Percentiles rank a stretch among this genome's conserved stretches.
Evolutionary conservation across 2,329 filamentous ascomycete species (phyloP).

Genomic region (Cryphonectria japonica): DNA sequence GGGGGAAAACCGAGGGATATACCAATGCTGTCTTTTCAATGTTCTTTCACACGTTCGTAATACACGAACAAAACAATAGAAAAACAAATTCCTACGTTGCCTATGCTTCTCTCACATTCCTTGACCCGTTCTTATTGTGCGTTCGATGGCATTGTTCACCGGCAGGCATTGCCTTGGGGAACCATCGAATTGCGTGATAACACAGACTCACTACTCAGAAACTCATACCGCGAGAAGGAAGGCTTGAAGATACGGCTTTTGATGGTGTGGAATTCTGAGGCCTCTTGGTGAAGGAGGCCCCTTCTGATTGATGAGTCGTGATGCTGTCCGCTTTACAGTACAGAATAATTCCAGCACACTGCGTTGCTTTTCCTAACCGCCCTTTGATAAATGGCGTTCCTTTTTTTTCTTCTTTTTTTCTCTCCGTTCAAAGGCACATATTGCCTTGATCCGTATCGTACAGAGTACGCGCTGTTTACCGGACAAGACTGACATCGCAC

Average conservation of each 20-base stretch:
- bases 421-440: not conserved
- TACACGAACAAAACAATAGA: not conserved
- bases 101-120: not conserved
- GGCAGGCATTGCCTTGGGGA: no score
- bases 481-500: not conserved
- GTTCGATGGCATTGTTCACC: not conserved
- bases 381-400: conserved; percentile 12
- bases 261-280: conserved; percentile 10
- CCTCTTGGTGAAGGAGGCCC: not conserved
- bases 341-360: not conserved
- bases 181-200: not conserved
- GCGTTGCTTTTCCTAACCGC: conserved; percentile 8
- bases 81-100: not conserved
- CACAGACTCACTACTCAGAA: not conserved
- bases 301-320: conserved; percentile 20
- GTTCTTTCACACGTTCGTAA: not conserved
- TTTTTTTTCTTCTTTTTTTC: not conserved
- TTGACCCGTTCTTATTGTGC: not conserved
- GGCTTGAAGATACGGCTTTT: not conserved
- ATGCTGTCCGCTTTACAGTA: conserved; percentile 16
- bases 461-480: not conserved
- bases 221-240: not conserved
- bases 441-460: conserved; percentile 4
- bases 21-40: not conserved
- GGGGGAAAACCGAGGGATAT: not conserved